phyloP scores from a whole-genome alignment of 2,329 filamentous ascomycete species.

The Scorias spongiosa region DNA sequence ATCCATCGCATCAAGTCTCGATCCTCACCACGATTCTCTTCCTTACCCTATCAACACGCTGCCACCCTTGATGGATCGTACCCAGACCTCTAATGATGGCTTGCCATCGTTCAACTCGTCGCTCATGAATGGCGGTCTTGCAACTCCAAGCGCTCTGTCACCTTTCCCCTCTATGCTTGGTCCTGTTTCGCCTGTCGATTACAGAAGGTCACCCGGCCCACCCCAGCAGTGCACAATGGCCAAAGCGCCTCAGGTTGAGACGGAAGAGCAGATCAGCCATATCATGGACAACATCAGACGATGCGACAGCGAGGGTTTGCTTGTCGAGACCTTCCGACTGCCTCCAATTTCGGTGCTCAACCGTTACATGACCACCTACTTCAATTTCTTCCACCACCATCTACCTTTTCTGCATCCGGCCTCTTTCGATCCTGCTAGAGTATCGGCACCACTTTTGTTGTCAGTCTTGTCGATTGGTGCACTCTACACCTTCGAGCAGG shows the following conservation, averaged over 20 bases:
- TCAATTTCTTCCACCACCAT: conserved; percentile 92
- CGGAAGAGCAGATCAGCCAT: conserved; percentile 69
- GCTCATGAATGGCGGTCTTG: conserved; percentile 51
- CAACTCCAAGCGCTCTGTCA: conserved; percentile 58
- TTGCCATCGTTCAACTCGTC: conserved; percentile 48
- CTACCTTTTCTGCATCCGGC: conserved; percentile 87
- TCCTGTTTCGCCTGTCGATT: conserved; percentile 53
- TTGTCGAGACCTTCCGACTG: conserved; percentile 79
- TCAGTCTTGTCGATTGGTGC: conserved; percentile 91
- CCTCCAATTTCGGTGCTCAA: conserved; percentile 71
- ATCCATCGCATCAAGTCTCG: conserved; percentile 44
- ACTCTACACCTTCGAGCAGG: conserved; percentile 90
- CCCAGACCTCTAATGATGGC: conserved; percentile 21
- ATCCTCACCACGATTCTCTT: conserved; percentile 25
- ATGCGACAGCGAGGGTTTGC: conserved; percentile 64
- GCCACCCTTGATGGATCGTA: conserved; percentile 48
- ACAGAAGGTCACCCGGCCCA: conserved; percentile 53
- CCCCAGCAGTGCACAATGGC: conserved; percentile 48
- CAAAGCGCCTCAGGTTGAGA: conserved; percentile 64
- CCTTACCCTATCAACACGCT: conserved; percentile 36
- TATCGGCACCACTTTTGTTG: conserved; percentile 69
- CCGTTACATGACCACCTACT: conserved; percentile 88
- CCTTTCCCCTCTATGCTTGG: conserved; percentile 55
- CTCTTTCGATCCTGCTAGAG: conserved; percentile 68
- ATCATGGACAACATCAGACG: conserved; percentile 76